Evolutionary conservation across 2,329 filamentous ascomycete genomes (phyloP), one percentile per base, ranked within the genome.

Genomic region (Fusarium sp.): DNA sequence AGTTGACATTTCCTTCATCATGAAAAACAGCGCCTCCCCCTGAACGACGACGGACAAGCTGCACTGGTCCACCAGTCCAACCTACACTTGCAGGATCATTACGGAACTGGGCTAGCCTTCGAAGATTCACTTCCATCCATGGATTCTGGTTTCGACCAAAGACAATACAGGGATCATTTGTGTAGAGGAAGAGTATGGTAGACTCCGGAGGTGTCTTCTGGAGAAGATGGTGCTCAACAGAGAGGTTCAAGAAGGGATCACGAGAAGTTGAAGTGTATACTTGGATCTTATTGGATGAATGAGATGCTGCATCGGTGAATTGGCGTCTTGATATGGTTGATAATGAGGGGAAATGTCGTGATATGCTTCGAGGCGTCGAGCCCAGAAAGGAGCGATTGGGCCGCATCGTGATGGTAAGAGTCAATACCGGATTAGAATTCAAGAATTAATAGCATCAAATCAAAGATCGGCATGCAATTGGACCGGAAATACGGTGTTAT

Each of bases 81-180:
- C 70, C 70, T 68, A 75, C 49, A 45, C 67, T 74, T 20, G 75
- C 65, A 13, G 73, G 74, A 13, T 56, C 55, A n/a, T 68, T 50
- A 12, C 70, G 62, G 54, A 75, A 74, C 56, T 70, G 72, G 5
- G 76, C 76, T 4, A 97, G 84, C 2, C 89, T 85, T 42, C 83
- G 83, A 13, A 98, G 86, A 79, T 97, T 93, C 69, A 94, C 91
- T 84, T 99, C 96, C 13, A 94, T 87, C 96, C 95, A 99, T 59
- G 96, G 96, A 80, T 99, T 99, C 84, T 99, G 96, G 81, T 99
- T 99, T 67, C 96, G 91, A 46, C 96, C 96, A 74, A 99, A 92
- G 79, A 99, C 91, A 66, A 99, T 88, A 80, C 93, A 94, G 2
- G 95, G 94, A 41, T 89, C 83, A 83, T 99, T 98, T 76, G 90